phyloP scores from a whole-genome alignment of 2,329 filamentous ascomycete genomes.

The Alternaria angustiovoidea region DNA sequence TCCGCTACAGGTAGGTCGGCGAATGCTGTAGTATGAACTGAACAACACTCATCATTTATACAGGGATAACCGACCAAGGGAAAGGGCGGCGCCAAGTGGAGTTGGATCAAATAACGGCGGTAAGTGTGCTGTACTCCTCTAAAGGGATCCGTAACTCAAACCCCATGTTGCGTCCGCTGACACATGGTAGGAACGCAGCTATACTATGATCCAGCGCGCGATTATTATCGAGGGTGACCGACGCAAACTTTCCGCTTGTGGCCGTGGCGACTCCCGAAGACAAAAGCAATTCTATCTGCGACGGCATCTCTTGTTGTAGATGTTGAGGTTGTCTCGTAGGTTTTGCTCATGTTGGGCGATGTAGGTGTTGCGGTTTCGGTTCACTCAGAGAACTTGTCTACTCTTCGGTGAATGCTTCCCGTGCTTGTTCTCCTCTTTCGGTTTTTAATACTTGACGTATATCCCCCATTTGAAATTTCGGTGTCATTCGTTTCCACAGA shows the following conservation, averaged over 20 bases:
- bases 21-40: too few relatives aligned
- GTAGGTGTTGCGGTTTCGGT: slow-evolving; percentile 16
- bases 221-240: slow-evolving; percentile 25
- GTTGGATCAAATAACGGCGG: slow-evolving; percentile 2
- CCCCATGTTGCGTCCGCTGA: slow-evolving; percentile 4
- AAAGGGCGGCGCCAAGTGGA: slow-evolving; percentile 6
- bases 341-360: slow-evolving; percentile 1
- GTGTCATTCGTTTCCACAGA: neutral
- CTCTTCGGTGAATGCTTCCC: slow-evolving; percentile 3
- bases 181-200: slow-evolving; percentile 10
- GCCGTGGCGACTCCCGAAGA: neutral
- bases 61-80: slow-evolving; percentile 45
- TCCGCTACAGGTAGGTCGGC: slow-evolving; percentile 51
- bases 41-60: slow-evolving; percentile 1
- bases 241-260: neutral
- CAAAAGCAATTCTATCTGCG: neutral
- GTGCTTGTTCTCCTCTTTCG: neutral
- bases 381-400: slow-evolving; percentile 13
- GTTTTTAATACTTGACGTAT: neutral
- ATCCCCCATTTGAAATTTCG: neutral
- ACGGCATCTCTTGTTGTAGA: slow-evolving; percentile 27
- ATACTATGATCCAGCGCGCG: slow-evolving; percentile 39
- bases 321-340: slow-evolving; percentile 19
- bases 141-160: neutral
- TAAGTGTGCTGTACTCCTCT: neutral